Percentiles rank a stretch among this genome's conserved stretches.
Conservation (phyloP, 352 stramenopile genomes). For the Phytophthora pluvialis region DNA sequence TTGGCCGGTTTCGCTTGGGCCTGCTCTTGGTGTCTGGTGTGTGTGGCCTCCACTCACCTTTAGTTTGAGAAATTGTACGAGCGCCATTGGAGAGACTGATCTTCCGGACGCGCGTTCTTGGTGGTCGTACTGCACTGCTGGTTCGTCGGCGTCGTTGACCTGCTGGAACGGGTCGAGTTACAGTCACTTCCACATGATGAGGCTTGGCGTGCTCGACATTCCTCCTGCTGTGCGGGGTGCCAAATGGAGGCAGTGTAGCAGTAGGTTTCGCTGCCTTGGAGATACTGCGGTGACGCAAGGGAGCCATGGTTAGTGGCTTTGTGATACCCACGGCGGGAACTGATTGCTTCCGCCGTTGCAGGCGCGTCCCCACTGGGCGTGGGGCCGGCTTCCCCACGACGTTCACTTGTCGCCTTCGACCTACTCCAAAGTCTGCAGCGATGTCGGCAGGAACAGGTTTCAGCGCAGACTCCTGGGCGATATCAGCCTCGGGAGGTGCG, state of each 20-base stretch:
- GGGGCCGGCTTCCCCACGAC: conserved; percentile 9
- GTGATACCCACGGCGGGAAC: conserved; percentile 1
- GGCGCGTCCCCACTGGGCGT: conserved; percentile 8
- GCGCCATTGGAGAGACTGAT: conserved; percentile 15
- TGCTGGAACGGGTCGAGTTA: conserved; percentile 6
- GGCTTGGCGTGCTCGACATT: background rate
- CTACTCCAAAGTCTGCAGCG: conserved; percentile 23
- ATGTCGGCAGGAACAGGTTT: conserved; percentile 35
- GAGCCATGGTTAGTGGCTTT: conserved; percentile 6
- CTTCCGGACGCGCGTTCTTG: conserved; percentile 7
- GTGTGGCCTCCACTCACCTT: conserved; percentile 1
- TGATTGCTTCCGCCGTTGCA: conserved; percentile 31
- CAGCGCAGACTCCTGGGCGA: conserved; percentile 30
- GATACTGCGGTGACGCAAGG: conserved; percentile 10
- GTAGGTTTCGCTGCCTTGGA: conserved; percentile 6
- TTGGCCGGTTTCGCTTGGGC: conserved; percentile 20
- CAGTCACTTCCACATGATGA: conserved; percentile 2
- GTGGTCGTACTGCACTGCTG: conserved; percentile 12
- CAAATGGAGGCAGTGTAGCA: conserved; percentile 10
- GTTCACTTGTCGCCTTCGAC: conserved; percentile 17
- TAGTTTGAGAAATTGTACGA: background rate
- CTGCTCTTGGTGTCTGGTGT: conserved; percentile 10
- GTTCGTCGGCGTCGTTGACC: conserved; percentile 10
- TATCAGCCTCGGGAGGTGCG: conserved; percentile 16
- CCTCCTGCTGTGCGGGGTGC: conserved; percentile 3